phyloP scores from a whole-genome alignment of 169 alveolate species.

The Eimeria falciformis region DNA sequence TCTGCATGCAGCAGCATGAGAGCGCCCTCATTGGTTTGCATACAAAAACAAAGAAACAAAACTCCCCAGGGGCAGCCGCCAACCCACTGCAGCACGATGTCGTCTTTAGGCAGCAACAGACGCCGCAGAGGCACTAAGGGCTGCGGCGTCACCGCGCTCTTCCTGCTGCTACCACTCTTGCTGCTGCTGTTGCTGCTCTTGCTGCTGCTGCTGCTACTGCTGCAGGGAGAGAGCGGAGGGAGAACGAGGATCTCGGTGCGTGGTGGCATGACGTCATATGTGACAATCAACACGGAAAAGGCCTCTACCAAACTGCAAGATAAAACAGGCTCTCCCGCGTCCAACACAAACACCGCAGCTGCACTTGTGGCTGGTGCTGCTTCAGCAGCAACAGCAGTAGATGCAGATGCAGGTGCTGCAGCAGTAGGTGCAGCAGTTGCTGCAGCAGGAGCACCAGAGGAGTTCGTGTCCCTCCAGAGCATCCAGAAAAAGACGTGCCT shows the following conservation, averaged over 20 bases:
- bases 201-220: slow-evolving; percentile 1
- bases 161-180: slow-evolving; percentile 33
- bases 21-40: slow-evolving; percentile 47
- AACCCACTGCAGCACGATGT: slow-evolving; percentile 68
- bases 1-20: slow-evolving; percentile 59
- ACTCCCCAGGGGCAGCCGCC: slow-evolving; percentile 50
- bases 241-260: slow-evolving; percentile 56
- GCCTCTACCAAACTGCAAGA: slow-evolving; percentile 40
- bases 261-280: slow-evolving; percentile 14
- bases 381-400: slow-evolving; percentile 1
- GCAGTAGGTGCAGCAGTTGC: slow-evolving; percentile 10
- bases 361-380: slow-evolving; percentile 11
- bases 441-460: slow-evolving; percentile 7
- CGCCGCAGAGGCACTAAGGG: slow-evolving; percentile 68
- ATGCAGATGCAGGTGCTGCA: too few relatives aligned
- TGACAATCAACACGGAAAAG: slow-evolving; percentile 20
- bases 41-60: slow-evolving; percentile 31
- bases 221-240: slow-evolving; percentile 8
- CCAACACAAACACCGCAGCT: slow-evolving; percentile 28
- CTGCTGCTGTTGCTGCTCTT: slow-evolving; percentile 8
- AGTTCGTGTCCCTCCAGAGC: neutral
- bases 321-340: neutral
- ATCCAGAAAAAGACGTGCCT: slow-evolving; percentile 45
- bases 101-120: slow-evolving; percentile 38
- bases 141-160: slow-evolving; percentile 32